These are phyloP conservation scores for Chrysoporthe deuterocubensis DNA, from an alignment of 2,329 filamentous ascomycete species.

Conservation along the genomic window DNA sequence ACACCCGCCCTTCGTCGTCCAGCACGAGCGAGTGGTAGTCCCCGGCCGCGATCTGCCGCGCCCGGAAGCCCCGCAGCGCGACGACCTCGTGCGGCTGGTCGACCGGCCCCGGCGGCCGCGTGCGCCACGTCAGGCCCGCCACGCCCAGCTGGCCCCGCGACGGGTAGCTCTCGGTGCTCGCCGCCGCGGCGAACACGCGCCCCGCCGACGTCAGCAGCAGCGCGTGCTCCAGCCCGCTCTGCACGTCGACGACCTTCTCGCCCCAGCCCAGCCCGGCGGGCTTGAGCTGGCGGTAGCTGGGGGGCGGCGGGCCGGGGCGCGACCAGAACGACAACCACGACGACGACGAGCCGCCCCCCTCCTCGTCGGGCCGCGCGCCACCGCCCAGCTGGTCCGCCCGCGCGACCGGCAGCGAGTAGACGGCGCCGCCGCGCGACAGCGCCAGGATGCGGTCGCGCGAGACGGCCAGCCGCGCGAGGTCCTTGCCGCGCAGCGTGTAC, in stretches of 20 bases:
- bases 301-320: constrained; percentile 36
- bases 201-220: constrained; percentile 83
- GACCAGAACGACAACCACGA: constrained; percentile 79
- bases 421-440: constrained; percentile 71
- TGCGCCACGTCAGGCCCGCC: constrained; percentile 79
- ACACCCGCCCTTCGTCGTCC: constrained; percentile 76
- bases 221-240: constrained; percentile 82
- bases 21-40: constrained; percentile 84
- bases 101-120: constrained; percentile 75
- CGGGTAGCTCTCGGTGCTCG: constrained; percentile 78
- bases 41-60: constrained; percentile 77
- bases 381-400: constrained; percentile 68
- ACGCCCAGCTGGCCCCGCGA: constrained; percentile 85
- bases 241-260: constrained; percentile 76
- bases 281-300: constrained; percentile 75
- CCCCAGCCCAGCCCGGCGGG: constrained; percentile 67
- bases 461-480: constrained; percentile 75
- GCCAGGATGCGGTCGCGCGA: constrained; percentile 85
- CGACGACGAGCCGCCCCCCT: constrained; percentile 51
- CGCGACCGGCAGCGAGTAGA: constrained; percentile 85
- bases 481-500: constrained; percentile 78
- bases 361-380: constrained; percentile 53
- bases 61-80: constrained; percentile 70
- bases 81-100: constrained; percentile 82
- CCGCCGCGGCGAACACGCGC: constrained; percentile 86